Evolutionary conservation across 2,329 filamentous ascomycete genomes (phyloP).

Genomic region (Pseudogymnoascus sp.): DNA sequence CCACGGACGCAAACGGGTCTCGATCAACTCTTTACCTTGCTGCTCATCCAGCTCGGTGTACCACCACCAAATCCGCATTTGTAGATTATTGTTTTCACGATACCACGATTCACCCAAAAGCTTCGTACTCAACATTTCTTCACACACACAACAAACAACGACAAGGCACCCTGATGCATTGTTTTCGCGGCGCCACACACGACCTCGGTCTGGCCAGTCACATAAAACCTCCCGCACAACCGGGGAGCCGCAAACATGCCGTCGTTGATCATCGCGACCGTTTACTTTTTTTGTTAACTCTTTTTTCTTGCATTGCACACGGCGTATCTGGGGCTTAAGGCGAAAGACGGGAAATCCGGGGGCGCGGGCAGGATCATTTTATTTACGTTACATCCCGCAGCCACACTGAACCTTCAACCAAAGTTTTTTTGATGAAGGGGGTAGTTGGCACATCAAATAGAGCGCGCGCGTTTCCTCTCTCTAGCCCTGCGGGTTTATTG

Average conservation of each 20-base stretch:
- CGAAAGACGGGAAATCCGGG: background rate
- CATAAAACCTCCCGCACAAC: constrained; percentile 5
- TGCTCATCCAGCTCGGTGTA: constrained; percentile 4
- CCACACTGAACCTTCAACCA: background rate
- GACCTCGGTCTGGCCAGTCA: constrained; percentile 18
- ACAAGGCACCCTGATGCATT: background rate
- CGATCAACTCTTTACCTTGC: constrained; percentile 1
- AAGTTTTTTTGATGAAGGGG: background rate
- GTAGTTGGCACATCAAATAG: background rate
- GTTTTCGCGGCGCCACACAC: background rate
- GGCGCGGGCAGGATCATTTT: background rate
- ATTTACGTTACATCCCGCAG: background rate
- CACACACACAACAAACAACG: background rate
- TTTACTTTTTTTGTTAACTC: background rate
- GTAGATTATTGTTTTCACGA: constrained; percentile 35
- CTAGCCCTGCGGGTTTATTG: background rate
- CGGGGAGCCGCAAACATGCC: background rate
- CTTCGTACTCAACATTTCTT: background rate
- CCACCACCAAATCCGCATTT: constrained; percentile 19
- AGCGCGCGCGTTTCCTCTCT: background rate
- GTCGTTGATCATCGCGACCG: constrained; percentile 8
- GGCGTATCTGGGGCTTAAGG: background rate
- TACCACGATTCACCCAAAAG: constrained; percentile 34
- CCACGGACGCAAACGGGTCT: background rate
- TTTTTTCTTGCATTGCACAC: background rate